phyloP scores from a whole-genome alignment of 2,329 filamentous ascomycete species.

The Chrysoporthe puriensis region DNA sequence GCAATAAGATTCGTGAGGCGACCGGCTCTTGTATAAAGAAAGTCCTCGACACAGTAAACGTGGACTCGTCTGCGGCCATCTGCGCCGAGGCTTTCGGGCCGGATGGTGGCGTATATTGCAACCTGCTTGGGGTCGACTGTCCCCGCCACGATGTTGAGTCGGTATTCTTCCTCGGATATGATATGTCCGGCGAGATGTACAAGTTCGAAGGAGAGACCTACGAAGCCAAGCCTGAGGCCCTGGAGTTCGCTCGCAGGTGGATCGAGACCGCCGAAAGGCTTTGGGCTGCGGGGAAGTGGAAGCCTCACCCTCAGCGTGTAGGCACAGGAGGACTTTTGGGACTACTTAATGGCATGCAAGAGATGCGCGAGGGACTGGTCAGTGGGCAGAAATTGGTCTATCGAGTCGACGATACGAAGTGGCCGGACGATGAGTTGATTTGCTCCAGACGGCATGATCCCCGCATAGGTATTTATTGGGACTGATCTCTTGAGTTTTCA shows the following conservation, averaged over 20 bases:
- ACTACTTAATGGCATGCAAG: conserved; percentile 7
- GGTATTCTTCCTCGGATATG: conserved; percentile 21
- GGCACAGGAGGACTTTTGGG: conserved; percentile 10
- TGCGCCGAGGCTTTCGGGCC: conserved; percentile 16
- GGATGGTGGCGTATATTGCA: conserved; percentile 17
- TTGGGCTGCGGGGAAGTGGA: conserved; percentile 18
- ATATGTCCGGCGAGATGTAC: conserved; percentile 21
- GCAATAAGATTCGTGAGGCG: conserved; percentile 40
- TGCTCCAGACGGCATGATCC: too few species aligned
- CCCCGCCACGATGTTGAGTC: conserved; percentile 20
- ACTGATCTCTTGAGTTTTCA: background rate
- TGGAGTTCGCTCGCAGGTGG: conserved; percentile 16
- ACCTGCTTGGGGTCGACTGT: conserved; percentile 16
- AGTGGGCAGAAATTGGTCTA: conserved; percentile 24
- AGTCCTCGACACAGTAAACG: conserved; percentile 25
- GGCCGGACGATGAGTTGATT: background rate
- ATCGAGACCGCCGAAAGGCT: conserved; percentile 2
- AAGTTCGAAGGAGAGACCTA: conserved; percentile 7
- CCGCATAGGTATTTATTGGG: too few species aligned
- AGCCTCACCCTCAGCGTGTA: conserved; percentile 16
- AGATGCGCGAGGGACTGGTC: conserved; percentile 14
- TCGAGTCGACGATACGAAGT: conserved; percentile 20
- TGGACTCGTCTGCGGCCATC: conserved; percentile 3
- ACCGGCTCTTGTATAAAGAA: conserved; percentile 44
- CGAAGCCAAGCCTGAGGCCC: conserved; percentile 8